Evolutionary conservation across 2,329 filamentous ascomycete species (phyloP), one percentile per base, ranked within the genome.

Genomic region (Cladosporium sp.): DNA sequence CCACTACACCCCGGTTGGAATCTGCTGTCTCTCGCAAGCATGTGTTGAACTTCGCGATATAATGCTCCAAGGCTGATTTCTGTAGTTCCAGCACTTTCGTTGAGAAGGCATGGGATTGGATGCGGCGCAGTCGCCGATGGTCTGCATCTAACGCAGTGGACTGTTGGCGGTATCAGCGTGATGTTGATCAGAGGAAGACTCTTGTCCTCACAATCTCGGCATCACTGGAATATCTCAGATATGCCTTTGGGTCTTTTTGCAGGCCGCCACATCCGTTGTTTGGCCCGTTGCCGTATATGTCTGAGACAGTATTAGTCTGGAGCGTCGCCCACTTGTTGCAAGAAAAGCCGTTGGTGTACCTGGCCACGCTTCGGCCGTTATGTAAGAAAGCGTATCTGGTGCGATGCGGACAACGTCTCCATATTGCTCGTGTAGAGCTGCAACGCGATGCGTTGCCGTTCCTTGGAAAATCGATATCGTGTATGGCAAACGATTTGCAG

Each of bases 51-150:
- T 80, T 67, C 56, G 78, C 72, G 23, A 80, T 76, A 67, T 82
- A 81, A 0, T 68, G 67, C 63, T 76, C 72, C 66, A 83, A 61
- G 69, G 79, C 74, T 0, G 75, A 72, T 67, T 79, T 76, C 63
- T 81, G 79, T 59, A 77, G 75, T 26, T 76, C 67, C 43, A 81
- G 60, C 1, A 78, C 78, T 65, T 77, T 76, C 56, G 79, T 76
- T 5, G 72, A 75, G 69, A 81, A 81, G 11, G 77, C 77, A 69
- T 80, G 76, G 5, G 78, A 75, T 3, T 81, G 73, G 13, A 78
- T 71, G 30, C 78, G 73, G 36, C 80, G 71, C 59, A 75, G 72
- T 32, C 79, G 72, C 5, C 75, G 73, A 69, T 82, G 79, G 63
- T 75, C 70, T 16, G 74, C 70, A 58, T 80, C 76, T n/a, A 77